A percentile compares a stretch with the other conserved stretches of the same genome.
Evolutionary conservation across 2,329 filamentous ascomycete genomes (phyloP).

Genomic region (Fusarium ramigenum): DNA sequence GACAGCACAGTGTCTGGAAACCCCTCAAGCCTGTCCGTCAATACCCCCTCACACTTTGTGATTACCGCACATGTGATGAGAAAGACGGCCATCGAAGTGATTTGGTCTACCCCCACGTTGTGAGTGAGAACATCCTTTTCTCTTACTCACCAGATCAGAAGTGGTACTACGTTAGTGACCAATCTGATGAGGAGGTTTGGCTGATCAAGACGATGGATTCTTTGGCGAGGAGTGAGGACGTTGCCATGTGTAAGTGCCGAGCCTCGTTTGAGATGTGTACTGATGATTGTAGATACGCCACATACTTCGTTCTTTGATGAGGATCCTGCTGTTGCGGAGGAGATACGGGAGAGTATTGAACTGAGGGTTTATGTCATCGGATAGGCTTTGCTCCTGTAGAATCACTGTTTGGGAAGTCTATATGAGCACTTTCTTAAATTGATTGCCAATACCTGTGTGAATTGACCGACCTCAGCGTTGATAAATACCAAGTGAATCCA

Average conservation of each 20-base stretch:
- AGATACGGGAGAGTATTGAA: not conserved
- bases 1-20: not conserved
- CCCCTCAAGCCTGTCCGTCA: not conserved
- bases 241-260: not conserved
- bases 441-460: not conserved
- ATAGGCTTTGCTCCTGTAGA: not conserved
- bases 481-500: not conserved
- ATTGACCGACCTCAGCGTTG: not conserved
- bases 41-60: not conserved
- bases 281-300: not conserved
- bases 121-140: not conserved
- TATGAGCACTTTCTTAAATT: not conserved
- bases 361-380: not conserved
- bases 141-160: not conserved
- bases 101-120: not conserved
- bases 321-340: not conserved
- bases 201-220: not conserved
- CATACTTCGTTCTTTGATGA: not conserved
- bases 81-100: fast-evolving
- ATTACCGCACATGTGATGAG: not conserved
- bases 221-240: not conserved
- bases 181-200: not conserved
- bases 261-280: not conserved
- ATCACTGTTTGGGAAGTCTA: not conserved
- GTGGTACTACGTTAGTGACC: not conserved